Base-by-base conservation (phyloP, 2,329 filamentous ascomycete species). In the Hymenoscyphus occultus region DNA sequence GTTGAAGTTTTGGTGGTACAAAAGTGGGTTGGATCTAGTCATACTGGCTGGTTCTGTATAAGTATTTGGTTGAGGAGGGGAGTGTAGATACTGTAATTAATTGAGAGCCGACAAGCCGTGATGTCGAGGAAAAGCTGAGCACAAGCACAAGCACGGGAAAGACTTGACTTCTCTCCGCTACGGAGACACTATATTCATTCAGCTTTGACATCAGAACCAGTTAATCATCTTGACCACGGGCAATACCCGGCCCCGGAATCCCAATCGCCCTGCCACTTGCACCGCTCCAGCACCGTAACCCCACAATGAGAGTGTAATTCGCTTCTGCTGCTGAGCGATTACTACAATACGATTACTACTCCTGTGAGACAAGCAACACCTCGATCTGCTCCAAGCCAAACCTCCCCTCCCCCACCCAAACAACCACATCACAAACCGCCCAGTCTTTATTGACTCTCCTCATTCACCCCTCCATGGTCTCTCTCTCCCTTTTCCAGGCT, bases 1-100 rank as follows among this genome's bases (percentile, higher is more conserved):
- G 9, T 22, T 3, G 48, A 19, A 56, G 40, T 16, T 40, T 16
- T 16, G 14, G 62, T 56, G 51, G 59, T 60, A 62, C 64, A 32
- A 61, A 64, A 45, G 51, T 64, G 61, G 40, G 35, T 60, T 39
- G 45, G 48, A 58, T 56, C 39, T 31, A 48, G 58, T 64, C 48
- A 42, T 64, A 56, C 32, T n/a, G 32, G 31, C 28, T 32, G 22
- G 45, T 22, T 16, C 59, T 63, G 56, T 63, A n/a, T 48, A 14
- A 22, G 22, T 63, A 51, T 54, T 14, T n/a, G 14, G 32, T 39
- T 5, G n/a, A 59, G 2, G 16, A 32, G 39, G 14, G 19, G 19
- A n/a, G 48, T 9, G 48, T 28, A 13, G 7, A 54, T 54, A 54
- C 28, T 54, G 48, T 54, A 19, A 12, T 51, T 51, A 22, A n/a